Conservation (phyloP, 192 early-diverging fungal species). For the Chytriomyces confervae region DNA sequence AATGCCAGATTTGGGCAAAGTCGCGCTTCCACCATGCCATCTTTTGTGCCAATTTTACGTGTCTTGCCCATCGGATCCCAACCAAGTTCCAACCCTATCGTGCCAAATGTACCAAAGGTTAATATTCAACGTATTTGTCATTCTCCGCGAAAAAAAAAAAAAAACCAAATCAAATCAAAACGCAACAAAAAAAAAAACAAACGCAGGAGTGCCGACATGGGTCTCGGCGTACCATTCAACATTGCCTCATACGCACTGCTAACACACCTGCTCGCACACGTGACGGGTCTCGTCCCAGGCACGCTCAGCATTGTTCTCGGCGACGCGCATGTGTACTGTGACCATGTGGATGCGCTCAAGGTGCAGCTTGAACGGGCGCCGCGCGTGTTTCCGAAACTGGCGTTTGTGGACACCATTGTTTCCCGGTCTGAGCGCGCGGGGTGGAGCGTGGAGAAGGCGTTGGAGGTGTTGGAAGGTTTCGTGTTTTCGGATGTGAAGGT, state of each 20-base stretch:
- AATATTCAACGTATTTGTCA: background rate
- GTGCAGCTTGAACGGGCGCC: conserved; percentile 80
- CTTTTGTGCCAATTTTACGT: conserved; percentile 98
- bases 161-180: background rate
- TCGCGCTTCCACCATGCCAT: conserved; percentile 98
- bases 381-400: conserved; percentile 79
- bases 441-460: conserved; percentile 46
- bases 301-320: conserved; percentile 93
- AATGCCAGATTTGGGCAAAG: conserved; percentile 71
- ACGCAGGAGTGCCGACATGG: conserved; percentile 80
- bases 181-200: background rate
- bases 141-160: background rate
- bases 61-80: conserved; percentile 62
- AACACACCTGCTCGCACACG: conserved; percentile 87
- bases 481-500: conserved; percentile 79
- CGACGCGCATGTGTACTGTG: conserved; percentile 92
- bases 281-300: conserved; percentile 80
- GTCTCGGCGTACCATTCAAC: conserved; percentile 97
- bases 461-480: conserved; percentile 66
- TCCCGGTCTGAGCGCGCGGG: background rate
- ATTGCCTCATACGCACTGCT: conserved; percentile 96
- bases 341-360: conserved; percentile 87
- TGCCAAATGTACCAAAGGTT: conserved; percentile 93
- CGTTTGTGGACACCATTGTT: conserved; percentile 51
- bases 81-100: conserved; percentile 66